Evolutionary conservation across 805 yeast genomes (phyloP), one percentile per base, ranked within the genome.

Genomic region (Barnettozyma californica): DNA sequence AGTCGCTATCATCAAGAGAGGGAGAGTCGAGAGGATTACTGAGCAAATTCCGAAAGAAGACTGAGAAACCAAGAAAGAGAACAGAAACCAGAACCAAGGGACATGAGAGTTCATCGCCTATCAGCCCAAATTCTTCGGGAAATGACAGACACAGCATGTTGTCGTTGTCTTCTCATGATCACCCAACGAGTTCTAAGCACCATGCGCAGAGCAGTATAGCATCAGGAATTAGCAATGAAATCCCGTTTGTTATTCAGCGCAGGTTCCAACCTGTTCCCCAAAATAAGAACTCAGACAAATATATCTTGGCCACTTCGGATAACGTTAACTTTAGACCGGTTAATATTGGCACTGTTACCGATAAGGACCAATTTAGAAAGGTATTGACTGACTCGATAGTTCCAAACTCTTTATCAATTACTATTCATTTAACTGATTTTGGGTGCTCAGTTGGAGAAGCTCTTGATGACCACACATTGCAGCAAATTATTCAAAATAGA

Each of bases 341-440:
- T 2, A 68, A 76, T 37, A 60, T 73, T 14, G 66, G 66, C 6
- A 45, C 54, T 19, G 52, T 65, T 20, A 52, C 55, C 1, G 58
- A 65, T 11, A 57, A 68, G 1, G 65, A 59, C 0, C 68, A 65
- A 1, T 67, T 78, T 27, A 81, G 77, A 52, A 61, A 59, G 2
- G 56, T 60, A 10, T 53, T 82, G 16, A 61, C 73, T 0, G 60
- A 67, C 1, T 62, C 67, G 2, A 56, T 81, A 16, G 55, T 57
- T 4, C 58, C 65, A 3, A 54, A 53, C 18, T 53, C 60, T 9
- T 47, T 56, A 8, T 61, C 62, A 11, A 46, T 65, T 29, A 61
- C 73, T 0, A 70, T 80, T 38, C 84, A 83, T 53, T 63, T 88
- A 52, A 84, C 95, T 0, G 95, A 88, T 45, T 79, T 81, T 61